Evolutionary conservation across 1,284 basidiomycete species (phyloP).

Genomic region (Heliocybe sulcata): DNA sequence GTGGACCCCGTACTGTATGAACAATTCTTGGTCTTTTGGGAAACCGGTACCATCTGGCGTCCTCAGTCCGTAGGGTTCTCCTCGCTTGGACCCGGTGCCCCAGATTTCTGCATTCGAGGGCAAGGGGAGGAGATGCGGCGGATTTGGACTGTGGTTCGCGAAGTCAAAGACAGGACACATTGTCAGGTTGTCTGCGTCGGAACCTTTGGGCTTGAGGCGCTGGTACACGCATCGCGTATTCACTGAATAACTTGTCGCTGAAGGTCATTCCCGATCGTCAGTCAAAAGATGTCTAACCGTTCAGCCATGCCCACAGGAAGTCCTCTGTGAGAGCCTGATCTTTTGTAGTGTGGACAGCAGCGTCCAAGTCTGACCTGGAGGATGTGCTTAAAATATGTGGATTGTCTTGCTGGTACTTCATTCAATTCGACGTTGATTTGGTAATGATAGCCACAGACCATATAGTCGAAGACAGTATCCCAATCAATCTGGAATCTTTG

Average conservation of each 20-base stretch:
- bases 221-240: constrained; percentile 85
- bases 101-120: constrained; percentile 28
- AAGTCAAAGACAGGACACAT: constrained; percentile 84
- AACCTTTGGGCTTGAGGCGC: constrained; percentile 44
- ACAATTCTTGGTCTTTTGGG: constrained; percentile 52
- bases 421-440: background rate
- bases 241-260: constrained; percentile 38
- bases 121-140: constrained; percentile 34
- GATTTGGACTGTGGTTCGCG: constrained; percentile 56
- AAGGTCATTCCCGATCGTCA: constrained; percentile 13
- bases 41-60: constrained; percentile 38
- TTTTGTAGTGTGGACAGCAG: background rate
- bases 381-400: constrained; percentile 9
- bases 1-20: constrained; percentile 72
- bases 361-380: constrained; percentile 8
- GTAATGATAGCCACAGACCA: background rate
- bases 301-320: constrained; percentile 85
- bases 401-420: constrained; percentile 8
- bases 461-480: background rate
- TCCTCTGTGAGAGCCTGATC: constrained; percentile 19
- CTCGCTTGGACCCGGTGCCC: constrained; percentile 26
- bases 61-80: constrained; percentile 45
- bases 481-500: background rate
- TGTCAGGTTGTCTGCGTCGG: constrained; percentile 69
- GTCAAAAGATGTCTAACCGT: constrained; percentile 35